These are phyloP conservation scores for Agaricus sinodeliciosus DNA, from an alignment of 768 basidiomycete species.

Conservation along the genomic window DNA sequence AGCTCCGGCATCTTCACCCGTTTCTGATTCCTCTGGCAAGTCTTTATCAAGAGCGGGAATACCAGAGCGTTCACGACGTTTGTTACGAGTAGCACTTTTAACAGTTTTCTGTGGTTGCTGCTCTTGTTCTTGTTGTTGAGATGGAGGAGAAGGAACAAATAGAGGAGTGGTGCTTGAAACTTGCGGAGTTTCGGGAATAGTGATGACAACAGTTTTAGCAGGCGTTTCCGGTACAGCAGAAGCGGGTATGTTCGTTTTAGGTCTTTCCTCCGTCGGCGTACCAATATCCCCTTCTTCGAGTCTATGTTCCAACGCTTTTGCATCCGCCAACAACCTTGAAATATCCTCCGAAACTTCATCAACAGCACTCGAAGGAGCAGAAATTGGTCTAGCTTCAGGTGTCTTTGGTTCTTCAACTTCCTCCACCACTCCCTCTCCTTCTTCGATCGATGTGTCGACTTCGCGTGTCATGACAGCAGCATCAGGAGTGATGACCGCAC, in stretches of 20 bases:
- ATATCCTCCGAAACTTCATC: conserved; percentile 5
- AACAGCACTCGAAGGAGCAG: not conserved
- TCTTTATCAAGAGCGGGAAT: conserved; percentile 74
- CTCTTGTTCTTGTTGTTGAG: no score
- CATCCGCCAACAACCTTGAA: conserved; percentile 10
- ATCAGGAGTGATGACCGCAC: not conserved
- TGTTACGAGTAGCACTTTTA: conserved; percentile 18
- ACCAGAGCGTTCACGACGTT: conserved; percentile 75
- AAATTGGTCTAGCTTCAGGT: conserved; percentile 55
- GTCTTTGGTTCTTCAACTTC: conserved; percentile 62
- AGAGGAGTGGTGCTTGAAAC: not conserved
- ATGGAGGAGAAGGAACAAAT: not conserved
- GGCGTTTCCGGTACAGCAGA: conserved; percentile 5
- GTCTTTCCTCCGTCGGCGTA: conserved; percentile 10
- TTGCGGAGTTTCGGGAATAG: conserved; percentile 5
- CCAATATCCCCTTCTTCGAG: conserved; percentile 8
- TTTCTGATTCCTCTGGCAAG: conserved; percentile 38
- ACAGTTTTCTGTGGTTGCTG: conserved; percentile 19
- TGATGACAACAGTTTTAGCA: no score
- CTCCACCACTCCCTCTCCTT: conserved; percentile 20
- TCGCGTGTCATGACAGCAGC: not conserved
- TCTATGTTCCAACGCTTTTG: conserved; percentile 8
- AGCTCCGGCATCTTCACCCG: conserved; percentile 35
- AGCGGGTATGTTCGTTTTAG: conserved; percentile 12
- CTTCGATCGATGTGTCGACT: conserved; percentile 4